A percentile compares a stretch with the other conserved stretches of the same genome.
These are phyloP conservation scores for Brassica incana DNA, from an alignment of 345 rosid genomes.

Conservation along the genomic window DNA sequence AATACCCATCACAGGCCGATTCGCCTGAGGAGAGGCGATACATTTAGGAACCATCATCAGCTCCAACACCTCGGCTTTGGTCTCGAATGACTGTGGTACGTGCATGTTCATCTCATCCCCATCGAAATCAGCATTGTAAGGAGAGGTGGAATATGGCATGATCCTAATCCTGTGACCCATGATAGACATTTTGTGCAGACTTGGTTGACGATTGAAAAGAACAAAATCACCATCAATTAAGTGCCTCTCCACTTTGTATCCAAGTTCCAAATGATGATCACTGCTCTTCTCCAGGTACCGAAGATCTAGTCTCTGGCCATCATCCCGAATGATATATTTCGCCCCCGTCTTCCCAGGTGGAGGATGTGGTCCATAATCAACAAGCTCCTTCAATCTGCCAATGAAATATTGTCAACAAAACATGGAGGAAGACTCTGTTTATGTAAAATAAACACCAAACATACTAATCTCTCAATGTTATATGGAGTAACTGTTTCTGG, in stretches of 20 bases:
- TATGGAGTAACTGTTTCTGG: conserved; percentile 97
- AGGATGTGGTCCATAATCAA: conserved; percentile 96
- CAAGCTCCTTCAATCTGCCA: conserved; percentile 87
- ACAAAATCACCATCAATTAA: conserved; percentile 89
- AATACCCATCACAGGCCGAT: conserved; percentile 98
- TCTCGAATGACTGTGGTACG: conserved; percentile 94
- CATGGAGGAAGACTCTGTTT: neutral
- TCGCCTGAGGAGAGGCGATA: conserved; percentile 96
- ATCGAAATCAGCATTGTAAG: conserved; percentile 99
- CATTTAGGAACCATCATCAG: conserved; percentile 99
- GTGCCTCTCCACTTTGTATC: conserved; percentile 96
- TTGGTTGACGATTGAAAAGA: conserved; percentile 95
- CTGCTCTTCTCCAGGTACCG: conserved; percentile 97
- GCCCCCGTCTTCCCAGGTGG: conserved; percentile 99
- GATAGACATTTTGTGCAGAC: conserved; percentile 98
- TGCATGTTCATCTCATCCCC: conserved; percentile 99
- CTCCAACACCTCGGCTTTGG: conserved; percentile 95
- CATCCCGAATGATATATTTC: conserved; percentile 93
- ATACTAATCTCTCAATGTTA: conserved; percentile 76
- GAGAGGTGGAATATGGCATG: conserved; percentile 98
- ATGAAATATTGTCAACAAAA: conserved; percentile 10
- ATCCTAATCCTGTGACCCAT: conserved; percentile 97
- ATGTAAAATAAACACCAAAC: neutral
- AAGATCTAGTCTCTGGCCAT: conserved; percentile 97
- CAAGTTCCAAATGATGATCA: conserved; percentile 97